A percentile compares a stretch with the other conserved stretches of the same genome.
phyloP scores from a whole-genome alignment of 1,284 basidiomycete genomes.

The Naganishia cerealis region DNA sequence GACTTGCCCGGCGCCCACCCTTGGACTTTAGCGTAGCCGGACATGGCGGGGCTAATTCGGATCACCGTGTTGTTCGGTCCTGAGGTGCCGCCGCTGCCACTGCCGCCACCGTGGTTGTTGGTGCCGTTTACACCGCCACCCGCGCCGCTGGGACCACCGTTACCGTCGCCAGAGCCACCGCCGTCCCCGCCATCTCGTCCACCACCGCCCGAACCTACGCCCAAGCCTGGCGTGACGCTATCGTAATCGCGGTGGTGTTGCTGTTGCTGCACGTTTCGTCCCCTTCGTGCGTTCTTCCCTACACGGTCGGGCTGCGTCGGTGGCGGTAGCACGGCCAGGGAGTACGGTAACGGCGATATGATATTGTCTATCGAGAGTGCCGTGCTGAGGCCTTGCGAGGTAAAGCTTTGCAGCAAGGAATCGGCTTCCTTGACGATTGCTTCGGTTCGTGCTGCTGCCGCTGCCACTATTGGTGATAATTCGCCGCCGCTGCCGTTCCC shows the following conservation, averaged over 20 bases:
- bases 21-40: conserved; percentile 33
- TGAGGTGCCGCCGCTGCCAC: neutral
- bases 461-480: conserved; percentile 17
- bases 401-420: conserved; percentile 45
- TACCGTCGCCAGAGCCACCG: conserved; percentile 25
- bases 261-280: conserved; percentile 45
- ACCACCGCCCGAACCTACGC: conserved; percentile 41
- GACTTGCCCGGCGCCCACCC: conserved; percentile 36
- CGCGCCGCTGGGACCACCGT: neutral
- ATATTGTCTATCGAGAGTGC: conserved; percentile 50
- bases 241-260: conserved; percentile 40
- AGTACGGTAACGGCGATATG: conserved; percentile 46
- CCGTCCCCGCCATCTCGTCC: conserved; percentile 43
- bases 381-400: conserved; percentile 41
- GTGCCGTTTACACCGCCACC: neutral
- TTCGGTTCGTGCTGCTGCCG: conserved; percentile 32
- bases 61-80: conserved; percentile 31
- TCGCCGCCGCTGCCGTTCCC: conserved; percentile 22
- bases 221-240: conserved; percentile 37
- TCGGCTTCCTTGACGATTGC: conserved; percentile 40
- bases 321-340: conserved; percentile 47
- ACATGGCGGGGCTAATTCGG: conserved; percentile 31
- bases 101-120: conserved; percentile 1
- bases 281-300: conserved; percentile 44
- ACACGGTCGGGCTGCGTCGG: conserved; percentile 36